Conservation (phyloP, 2,329 filamentous ascomycete genomes). For the Epichloe uncinata region DNA sequence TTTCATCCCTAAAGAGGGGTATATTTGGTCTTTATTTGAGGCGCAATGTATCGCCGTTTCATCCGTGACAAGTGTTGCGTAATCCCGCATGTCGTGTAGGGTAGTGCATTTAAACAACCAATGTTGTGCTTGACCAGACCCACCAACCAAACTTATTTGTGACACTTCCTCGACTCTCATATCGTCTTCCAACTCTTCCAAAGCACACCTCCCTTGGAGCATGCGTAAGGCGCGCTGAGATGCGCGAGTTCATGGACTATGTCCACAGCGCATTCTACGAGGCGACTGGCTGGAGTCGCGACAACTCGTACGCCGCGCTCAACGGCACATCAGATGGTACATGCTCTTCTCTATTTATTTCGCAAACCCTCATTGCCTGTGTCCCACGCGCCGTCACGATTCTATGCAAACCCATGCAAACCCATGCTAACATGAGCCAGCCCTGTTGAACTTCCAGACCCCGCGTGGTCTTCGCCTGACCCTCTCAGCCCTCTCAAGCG, state of each 20-base stretch:
- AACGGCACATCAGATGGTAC: conserved; percentile 70
- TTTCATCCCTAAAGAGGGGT: not conserved
- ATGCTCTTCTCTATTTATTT: not conserved
- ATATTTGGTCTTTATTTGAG: not conserved
- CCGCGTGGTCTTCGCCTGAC: conserved; percentile 75
- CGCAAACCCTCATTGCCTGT: not conserved
- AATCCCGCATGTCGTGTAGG: too few species aligned
- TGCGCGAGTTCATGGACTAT: conserved; percentile 97
- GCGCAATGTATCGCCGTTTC: not conserved
- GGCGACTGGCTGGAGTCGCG: conserved; percentile 75
- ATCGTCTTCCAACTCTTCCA: not conserved
- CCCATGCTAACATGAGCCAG: conserved; percentile 27
- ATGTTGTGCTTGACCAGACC: too few species aligned
- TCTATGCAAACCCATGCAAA: not conserved
- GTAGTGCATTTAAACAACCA: too few species aligned
- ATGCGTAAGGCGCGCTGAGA: conserved; percentile 29
- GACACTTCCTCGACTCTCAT: too few species aligned
- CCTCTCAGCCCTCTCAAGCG: conserved; percentile 80
- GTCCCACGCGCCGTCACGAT: not conserved
- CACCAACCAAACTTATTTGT: not conserved
- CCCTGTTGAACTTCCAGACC: conserved; percentile 77
- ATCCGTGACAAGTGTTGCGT: too few species aligned
- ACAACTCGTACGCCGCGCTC: conserved; percentile 82
- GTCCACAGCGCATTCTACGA: conserved; percentile 83
- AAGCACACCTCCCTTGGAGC: conserved; percentile 7